A percentile compares a stretch with the other conserved stretches of the same genome.
phyloP scores from a whole-genome alignment of 352 stramenopile species.

The Globisporangium echinulatum region DNA sequence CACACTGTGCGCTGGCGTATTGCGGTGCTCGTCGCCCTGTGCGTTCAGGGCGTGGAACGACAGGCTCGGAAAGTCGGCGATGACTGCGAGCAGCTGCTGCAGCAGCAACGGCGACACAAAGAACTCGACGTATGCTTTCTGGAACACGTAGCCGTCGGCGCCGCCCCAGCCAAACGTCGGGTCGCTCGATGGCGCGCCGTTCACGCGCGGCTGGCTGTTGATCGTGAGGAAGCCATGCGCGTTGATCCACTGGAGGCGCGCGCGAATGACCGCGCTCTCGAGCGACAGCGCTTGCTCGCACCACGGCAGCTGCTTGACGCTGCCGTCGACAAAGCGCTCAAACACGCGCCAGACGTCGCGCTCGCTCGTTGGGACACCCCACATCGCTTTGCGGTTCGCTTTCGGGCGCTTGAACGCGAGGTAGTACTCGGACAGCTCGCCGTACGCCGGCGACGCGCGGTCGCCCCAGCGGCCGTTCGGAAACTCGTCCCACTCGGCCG shows the following conservation, averaged over 20 bases:
- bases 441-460: slow-evolving; percentile 92
- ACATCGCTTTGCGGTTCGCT: slow-evolving; percentile 62
- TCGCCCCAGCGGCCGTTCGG: slow-evolving; percentile 95
- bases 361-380: slow-evolving; percentile 75
- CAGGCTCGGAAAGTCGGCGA: slow-evolving; percentile 61
- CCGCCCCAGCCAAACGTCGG: slow-evolving; percentile 94
- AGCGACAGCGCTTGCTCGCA: slow-evolving; percentile 93
- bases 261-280: slow-evolving; percentile 86
- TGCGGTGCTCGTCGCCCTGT: slow-evolving; percentile 62
- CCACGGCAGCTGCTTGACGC: slow-evolving; percentile 92
- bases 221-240: slow-evolving; percentile 93
- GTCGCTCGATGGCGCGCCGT: slow-evolving; percentile 88
- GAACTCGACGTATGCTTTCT: slow-evolving; percentile 99
- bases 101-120: slow-evolving; percentile 89
- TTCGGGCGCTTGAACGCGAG: slow-evolving; percentile 81
- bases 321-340: slow-evolving; percentile 73
- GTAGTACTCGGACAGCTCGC: slow-evolving; percentile 94
- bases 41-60: slow-evolving; percentile 77
- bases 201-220: slow-evolving; percentile 90
- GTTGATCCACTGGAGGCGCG: slow-evolving; percentile 85
- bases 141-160: slow-evolving; percentile 93
- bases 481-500: slow-evolving; percentile 96
- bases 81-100: slow-evolving; percentile 44
- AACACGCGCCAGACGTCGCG: slow-evolving; percentile 95
- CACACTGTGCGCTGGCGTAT: slow-evolving; percentile 75